Base-by-base conservation (phyloP, 1,284 basidiomycete genomes). In the Cutaneotrichosporon spelunceum region DNA sequence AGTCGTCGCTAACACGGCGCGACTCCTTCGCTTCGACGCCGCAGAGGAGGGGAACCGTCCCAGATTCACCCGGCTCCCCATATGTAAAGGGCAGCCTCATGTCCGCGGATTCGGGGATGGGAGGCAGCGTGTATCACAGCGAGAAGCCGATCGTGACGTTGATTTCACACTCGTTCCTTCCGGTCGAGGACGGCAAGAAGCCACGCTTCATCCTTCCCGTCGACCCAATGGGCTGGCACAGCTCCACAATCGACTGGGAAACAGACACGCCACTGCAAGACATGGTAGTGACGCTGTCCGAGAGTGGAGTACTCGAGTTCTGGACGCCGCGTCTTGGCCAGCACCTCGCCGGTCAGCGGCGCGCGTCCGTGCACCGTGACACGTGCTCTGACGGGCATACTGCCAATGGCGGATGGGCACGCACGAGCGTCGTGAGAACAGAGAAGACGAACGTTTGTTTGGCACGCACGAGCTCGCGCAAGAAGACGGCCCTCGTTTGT, bases 171-270 rank as follows among this genome's bases (percentile, higher is more conserved):
- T 74, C 71, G 47, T 59, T 56, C 6, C 65, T 77, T 3, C 75
- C 76, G 0, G 55, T 73, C 33, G 68, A 71, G 21, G 59, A 47
- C 36, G 58, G 47, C 1, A 42, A 44, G 30, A 66, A 59, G 50
- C 71, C 73, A 4, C 65, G 64, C n/a, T 61, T 76, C 48, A 68
- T 79, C 26, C 58, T 92, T 13, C 88, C 89, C 6, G 90, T 94
- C 4, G 91, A 94, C 75, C 91, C 91, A 0, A 93, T 93, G 92
- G 89, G 88, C 13, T 93, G 91, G 91, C 73, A 79, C 64, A 69
- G 70, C 55, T 71, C 70, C 82, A 86, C 69, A 70, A 81, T 70
- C 71, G 79, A 73, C 69, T 78, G 72, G 76, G 72, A 57, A 62
- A 73, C 56, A 49, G 68, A 70, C 60, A 72, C 66, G 13, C 69